These are phyloP conservation scores for Areca catechu DNA, from an alignment of 176 grass and related monocot genomes.

Conservation along the genomic window DNA sequence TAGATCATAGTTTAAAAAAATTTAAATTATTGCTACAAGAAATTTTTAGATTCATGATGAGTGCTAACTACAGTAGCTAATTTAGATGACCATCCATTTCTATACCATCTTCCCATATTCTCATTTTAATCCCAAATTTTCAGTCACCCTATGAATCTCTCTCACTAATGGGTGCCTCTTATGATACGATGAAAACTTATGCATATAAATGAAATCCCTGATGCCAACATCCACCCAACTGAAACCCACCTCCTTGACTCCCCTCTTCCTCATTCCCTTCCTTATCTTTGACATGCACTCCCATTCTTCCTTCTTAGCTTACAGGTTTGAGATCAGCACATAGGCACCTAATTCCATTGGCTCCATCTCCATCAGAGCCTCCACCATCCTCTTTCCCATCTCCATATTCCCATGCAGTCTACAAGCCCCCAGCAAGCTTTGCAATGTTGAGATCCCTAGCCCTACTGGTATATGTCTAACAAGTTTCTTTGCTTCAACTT, in stretches of 20 bases:
- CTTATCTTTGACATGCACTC: conserved; percentile 47
- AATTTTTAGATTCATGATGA: no score
- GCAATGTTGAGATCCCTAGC: conserved; percentile 52
- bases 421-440: conserved; percentile 72
- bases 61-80: no score
- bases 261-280: conserved; percentile 53
- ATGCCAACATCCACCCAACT: conserved; percentile 73
- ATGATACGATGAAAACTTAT: conserved; percentile 74
- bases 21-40: no score
- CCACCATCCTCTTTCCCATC: conserved; percentile 42
- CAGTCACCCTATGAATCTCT: conserved; percentile 51
- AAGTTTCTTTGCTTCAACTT: conserved; percentile 62
- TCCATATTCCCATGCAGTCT: conserved; percentile 49
- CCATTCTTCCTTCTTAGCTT: conserved; percentile 65
- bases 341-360: conserved; percentile 52
- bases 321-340: conserved; percentile 78
- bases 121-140: conserved; percentile 48
- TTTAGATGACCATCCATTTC: conserved; percentile 7
- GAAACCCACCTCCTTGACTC: conserved; percentile 68
- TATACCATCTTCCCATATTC: conserved; percentile 25
- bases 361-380: conserved; percentile 32
- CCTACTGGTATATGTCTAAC: conserved; percentile 29
- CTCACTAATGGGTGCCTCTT: conserved; percentile 37
- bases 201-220: conserved; percentile 25
- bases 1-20: no score